Conservation (phyloP, 2,329 filamentous ascomycete genomes). For the Fusarium transvaalense region DNA sequence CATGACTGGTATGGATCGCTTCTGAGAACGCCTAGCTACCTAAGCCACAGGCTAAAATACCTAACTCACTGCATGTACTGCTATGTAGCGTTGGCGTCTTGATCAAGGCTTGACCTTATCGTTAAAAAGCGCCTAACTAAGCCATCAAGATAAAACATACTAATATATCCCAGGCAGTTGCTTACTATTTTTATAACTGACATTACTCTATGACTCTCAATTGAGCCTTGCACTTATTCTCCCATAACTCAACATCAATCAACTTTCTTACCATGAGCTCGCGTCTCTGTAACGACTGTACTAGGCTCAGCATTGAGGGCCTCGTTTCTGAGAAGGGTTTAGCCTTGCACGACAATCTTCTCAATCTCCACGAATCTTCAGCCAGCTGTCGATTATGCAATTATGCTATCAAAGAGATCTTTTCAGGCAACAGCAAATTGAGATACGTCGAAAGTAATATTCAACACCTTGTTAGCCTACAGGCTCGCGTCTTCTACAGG, state of each 20-base stretch:
- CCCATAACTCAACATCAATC: neutral
- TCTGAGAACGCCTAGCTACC: too few species aligned
- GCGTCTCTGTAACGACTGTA: neutral
- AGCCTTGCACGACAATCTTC: neutral
- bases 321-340: neutral
- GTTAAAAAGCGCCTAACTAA: too few species aligned
- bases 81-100: too few species aligned
- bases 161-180: too few species aligned
- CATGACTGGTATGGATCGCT: too few species aligned
- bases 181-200: too few species aligned
- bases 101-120: too few species aligned
- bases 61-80: too few species aligned
- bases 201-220: too few species aligned
- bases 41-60: too few species aligned
- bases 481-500: neutral
- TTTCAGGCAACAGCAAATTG: rapidly evolving
- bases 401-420: neutral
- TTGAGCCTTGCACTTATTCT: too few species aligned
- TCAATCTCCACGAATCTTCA: neutral
- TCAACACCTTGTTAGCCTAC: neutral
- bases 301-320: neutral
- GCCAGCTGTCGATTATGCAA: neutral
- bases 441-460: neutral
- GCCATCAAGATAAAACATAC: too few species aligned
- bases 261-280: rapidly evolving